A percentile compares a stretch with the other conserved stretches of the same genome.
Conservation (phyloP, 345 rosid species). For the Excoecaria cochinchinensis region DNA sequence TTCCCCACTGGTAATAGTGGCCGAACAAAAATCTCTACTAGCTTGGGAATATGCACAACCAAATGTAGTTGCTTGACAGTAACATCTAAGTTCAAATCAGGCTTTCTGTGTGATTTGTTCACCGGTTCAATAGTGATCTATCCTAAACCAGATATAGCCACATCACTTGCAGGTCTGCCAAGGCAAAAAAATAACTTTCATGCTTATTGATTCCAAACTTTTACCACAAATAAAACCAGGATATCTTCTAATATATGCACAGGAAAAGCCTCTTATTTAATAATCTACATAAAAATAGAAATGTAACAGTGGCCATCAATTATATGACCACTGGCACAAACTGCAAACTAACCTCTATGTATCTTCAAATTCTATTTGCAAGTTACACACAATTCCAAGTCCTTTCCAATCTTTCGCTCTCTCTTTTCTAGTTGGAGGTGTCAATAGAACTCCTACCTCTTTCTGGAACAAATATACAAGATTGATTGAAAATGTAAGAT, state of each 20-base stretch:
- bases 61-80: slow-evolving; percentile 49
- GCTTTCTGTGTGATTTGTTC: slow-evolving; percentile 30
- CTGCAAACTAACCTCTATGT: slow-evolving; percentile 44
- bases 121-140: slow-evolving; percentile 76
- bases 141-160: slow-evolving; percentile 92
- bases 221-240: background rate
- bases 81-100: slow-evolving; percentile 32
- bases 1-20: slow-evolving; percentile 68
- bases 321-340: background rate
- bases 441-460: too few species aligned
- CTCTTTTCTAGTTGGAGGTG: too few species aligned
- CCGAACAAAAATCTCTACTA: slow-evolving; percentile 77
- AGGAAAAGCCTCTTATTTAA: background rate
- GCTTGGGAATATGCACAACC: slow-evolving; percentile 73
- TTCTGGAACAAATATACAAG: too few species aligned
- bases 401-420: too few species aligned
- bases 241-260: too few species aligned
- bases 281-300: too few species aligned
- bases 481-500: too few species aligned
- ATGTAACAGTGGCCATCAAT: background rate
- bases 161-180: slow-evolving; percentile 81
- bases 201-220: background rate
- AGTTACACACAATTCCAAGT: slow-evolving; percentile 49
- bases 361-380: slow-evolving; percentile 56
- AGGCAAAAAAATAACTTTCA: slow-evolving; percentile 7